phyloP scores from a whole-genome alignment of 1,139 yeast genomes.

The Pichia norvegensis region DNA sequence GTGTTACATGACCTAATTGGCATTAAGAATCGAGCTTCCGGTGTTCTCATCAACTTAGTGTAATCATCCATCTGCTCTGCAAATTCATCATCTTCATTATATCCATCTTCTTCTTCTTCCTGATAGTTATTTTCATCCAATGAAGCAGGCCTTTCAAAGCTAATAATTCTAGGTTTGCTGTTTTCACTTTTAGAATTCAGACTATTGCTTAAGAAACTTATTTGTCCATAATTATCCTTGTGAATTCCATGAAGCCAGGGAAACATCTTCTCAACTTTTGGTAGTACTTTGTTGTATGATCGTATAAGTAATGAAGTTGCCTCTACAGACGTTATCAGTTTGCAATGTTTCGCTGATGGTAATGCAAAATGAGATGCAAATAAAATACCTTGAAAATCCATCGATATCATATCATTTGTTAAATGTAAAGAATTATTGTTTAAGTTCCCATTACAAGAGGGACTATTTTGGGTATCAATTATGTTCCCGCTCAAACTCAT shows the following conservation, averaged over 20 bases:
- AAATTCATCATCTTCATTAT: slow-evolving; percentile 3
- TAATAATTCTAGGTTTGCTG: slow-evolving; percentile 12
- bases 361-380: slow-evolving; percentile 16
- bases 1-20: slow-evolving; percentile 40
- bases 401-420: slow-evolving; percentile 1
- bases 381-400: slow-evolving; percentile 9
- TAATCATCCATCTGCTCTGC: slow-evolving; percentile 2
- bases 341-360: slow-evolving; percentile 13
- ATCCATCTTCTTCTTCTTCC: not conserved
- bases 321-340: slow-evolving; percentile 22
- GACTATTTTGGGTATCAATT: not conserved
- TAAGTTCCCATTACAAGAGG: no score
- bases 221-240: slow-evolving; percentile 43
- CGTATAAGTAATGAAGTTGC: slow-evolving; percentile 32
- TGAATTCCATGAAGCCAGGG: slow-evolving; percentile 89
- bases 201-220: slow-evolving; percentile 25
- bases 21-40: slow-evolving; percentile 31
- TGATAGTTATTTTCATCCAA: slow-evolving; percentile 11
- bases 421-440: not conserved
- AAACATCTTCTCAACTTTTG: slow-evolving; percentile 61
- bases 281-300: slow-evolving; percentile 49
- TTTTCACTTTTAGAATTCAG: not conserved
- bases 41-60: slow-evolving; percentile 8
- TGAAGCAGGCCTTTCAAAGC: slow-evolving; percentile 12
- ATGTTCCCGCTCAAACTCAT: slow-evolving; percentile 11